Conservation (phyloP, 2,329 filamentous ascomycete species). For the Talaromyces sp. region DNA sequence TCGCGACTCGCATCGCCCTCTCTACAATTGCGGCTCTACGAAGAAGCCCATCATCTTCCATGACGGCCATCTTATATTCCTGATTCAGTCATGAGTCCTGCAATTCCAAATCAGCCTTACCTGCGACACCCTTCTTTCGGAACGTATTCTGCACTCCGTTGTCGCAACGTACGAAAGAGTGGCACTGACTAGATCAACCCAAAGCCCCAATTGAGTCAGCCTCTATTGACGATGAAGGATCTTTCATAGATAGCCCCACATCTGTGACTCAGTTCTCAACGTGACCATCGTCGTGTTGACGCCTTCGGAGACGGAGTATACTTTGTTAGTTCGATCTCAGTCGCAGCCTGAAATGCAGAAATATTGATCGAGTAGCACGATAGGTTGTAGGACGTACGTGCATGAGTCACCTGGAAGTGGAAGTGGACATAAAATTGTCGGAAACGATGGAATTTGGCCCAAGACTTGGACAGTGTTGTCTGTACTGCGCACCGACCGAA, state of each 20-base stretch:
- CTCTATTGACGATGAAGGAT: neutral
- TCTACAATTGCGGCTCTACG: neutral
- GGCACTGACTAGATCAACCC: neutral
- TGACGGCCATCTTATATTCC: neutral
- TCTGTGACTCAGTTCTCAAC: conserved; percentile 5
- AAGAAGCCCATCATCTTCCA: neutral
- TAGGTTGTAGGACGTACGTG: neutral
- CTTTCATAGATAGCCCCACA: neutral
- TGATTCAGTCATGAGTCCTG: neutral
- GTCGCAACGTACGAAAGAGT: neutral
- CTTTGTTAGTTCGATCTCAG: conserved; percentile 4
- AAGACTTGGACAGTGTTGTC: neutral
- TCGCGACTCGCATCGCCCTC: neutral
- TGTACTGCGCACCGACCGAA: neutral
- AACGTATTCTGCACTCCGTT: neutral
- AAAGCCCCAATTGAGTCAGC: neutral
- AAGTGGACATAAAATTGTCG: neutral
- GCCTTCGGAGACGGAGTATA: neutral
- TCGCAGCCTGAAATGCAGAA: neutral
- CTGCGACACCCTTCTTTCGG: neutral
- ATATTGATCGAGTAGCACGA: neutral
- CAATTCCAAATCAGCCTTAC: neutral
- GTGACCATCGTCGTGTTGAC: neutral
- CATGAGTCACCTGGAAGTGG: conserved; percentile 4
- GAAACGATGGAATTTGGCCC: neutral